Evolutionary conservation across 805 yeast species (phyloP), one percentile per base, ranked within the genome.

Genomic region (Wickerhamomyces rabaulensis): DNA sequence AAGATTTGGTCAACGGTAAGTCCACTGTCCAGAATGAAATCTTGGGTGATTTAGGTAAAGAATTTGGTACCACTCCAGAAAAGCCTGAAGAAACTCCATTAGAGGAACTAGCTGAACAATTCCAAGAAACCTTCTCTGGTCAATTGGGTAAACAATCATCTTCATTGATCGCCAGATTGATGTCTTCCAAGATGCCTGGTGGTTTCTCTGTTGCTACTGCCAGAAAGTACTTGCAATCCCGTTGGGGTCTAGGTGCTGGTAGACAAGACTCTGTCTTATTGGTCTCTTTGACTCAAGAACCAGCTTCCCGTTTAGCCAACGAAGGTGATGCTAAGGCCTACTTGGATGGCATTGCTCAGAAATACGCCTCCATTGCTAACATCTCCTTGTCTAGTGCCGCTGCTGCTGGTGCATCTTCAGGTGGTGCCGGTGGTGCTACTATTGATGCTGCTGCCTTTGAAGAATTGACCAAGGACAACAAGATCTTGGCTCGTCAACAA

Each of bases 161-260:
- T 35, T 85, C 97, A 25, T 78, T 94, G 61, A 75, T 92, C 53
- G 87, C 96, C 52, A 84, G 97, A 71, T 77, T 94, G 63, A 86
- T 91, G 75, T 83, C 98, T 10, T 85, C 97, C 25, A 94, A 94
- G 75, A 94, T 94, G 98, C 98, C 99, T 45, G 99, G 99, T 78
- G 99, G 99, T 19, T 94, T 92, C 71, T 86, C 95, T 41, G 84
- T 92, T 58, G 84, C 97, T 52, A 74, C 79, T 54, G 95, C 96
- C 44, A 85, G 97, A 76, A 89, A 91, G 68, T 87, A 94, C 71
- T 79, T 94, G 66, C 91, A 87, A 72, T 65, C 91, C 40, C 82
- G 92, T 68, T 94, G 87, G 87, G 99, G 99, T 57, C 78, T 94
- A 60, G 95, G 87, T 55, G 52, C 87, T 41, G 97, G 97, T 59